Percentiles rank a stretch among this genome's conserved stretches.
These are phyloP conservation scores for Luvunga scandens DNA, from an alignment of 345 rosid species.

Conservation along the genomic window DNA sequence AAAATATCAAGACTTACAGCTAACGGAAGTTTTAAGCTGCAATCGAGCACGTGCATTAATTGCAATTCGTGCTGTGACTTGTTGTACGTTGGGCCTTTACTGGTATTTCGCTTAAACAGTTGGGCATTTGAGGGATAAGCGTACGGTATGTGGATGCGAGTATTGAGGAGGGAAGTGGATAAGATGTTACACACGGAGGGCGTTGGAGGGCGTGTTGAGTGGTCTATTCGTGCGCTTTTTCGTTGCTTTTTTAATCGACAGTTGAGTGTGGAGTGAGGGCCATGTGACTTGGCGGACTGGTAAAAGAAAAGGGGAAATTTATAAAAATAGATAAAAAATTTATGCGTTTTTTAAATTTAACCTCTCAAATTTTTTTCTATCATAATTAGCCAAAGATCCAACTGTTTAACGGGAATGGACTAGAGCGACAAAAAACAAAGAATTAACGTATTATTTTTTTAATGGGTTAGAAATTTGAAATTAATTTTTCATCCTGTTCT, in stretches of 20 bases:
- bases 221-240: constrained; percentile 9
- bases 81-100: background rate
- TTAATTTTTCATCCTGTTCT: too few relatives aligned
- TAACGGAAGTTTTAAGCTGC: background rate
- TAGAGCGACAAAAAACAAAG: too few relatives aligned
- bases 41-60: background rate
- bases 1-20: background rate
- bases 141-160: background rate
- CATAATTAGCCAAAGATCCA: too few relatives aligned
- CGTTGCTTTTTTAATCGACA: background rate
- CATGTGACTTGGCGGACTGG: constrained; percentile 6
- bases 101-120: rapidly evolving
- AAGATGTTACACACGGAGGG: constrained; percentile 1
- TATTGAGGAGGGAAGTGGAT: background rate
- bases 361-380: too few relatives aligned
- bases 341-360: too few relatives aligned
- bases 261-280: background rate
- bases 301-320: background rate
- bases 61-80: background rate
- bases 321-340: too few relatives aligned
- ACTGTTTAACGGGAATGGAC: too few relatives aligned
- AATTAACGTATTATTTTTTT: too few relatives aligned
- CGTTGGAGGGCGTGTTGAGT: background rate
- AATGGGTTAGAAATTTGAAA: too few relatives aligned
- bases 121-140: background rate